A percentile compares a stretch with the other conserved stretches of the same genome.
These are phyloP conservation scores for Tylopilus felleus DNA, from an alignment of 768 basidiomycete genomes.

Conservation along the genomic window DNA sequence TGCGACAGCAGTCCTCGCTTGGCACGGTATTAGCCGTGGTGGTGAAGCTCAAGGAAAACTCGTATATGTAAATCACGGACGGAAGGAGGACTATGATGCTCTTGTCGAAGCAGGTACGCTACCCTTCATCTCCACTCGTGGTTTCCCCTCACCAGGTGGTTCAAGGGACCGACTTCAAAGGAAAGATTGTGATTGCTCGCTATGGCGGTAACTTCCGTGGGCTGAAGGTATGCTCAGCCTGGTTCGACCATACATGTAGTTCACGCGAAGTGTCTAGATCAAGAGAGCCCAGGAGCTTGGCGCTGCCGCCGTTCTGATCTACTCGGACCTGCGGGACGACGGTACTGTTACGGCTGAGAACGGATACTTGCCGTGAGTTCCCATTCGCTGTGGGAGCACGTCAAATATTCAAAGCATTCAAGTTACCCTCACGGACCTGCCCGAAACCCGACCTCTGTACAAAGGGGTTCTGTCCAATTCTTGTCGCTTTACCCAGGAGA, in stretches of 20 bases:
- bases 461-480: conserved; percentile 83
- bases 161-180: conserved; percentile 63
- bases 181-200: conserved; percentile 74
- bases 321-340: conserved; percentile 86
- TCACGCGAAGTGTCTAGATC: conserved; percentile 46
- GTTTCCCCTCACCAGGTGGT: neutral
- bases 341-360: conserved; percentile 75
- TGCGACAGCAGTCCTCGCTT: conserved; percentile 55
- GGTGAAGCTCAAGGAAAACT: conserved; percentile 63
- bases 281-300: conserved; percentile 88
- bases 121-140: neutral
- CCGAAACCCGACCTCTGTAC: conserved; percentile 76
- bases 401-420: neutral
- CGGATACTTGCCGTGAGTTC: conserved; percentile 59
- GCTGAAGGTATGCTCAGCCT: conserved; percentile 60
- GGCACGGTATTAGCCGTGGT: conserved; percentile 67
- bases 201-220: conserved; percentile 83
- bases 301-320: conserved; percentile 76
- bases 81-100: conserved; percentile 59
- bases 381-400: neutral
- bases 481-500: conserved; percentile 68
- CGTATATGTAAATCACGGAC: conserved; percentile 57
- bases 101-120: conserved; percentile 47
- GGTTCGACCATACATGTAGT: conserved; percentile 6
- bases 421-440: conserved; percentile 77